Conservation (phyloP, 2,329 filamentous ascomycete genomes). For the Ceratocystis colombiana region DNA sequence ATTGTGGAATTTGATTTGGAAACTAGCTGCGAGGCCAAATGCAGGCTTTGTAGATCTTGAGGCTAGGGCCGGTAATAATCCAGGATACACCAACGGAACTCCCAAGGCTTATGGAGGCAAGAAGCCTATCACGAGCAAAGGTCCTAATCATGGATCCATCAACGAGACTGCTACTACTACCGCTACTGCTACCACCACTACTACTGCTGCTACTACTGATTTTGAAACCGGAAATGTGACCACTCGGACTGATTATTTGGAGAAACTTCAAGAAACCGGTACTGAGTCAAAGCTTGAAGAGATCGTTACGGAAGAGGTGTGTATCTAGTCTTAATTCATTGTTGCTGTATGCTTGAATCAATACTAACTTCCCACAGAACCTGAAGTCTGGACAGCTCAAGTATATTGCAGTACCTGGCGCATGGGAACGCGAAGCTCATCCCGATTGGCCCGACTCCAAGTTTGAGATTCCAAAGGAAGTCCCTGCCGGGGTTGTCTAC, state of each 20-base stretch:
- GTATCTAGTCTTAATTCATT: neutral
- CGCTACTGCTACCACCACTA: conserved; percentile 13
- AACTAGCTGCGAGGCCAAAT: conserved; percentile 23
- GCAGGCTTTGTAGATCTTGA: conserved; percentile 25
- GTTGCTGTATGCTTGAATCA: neutral
- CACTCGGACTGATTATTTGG: conserved; percentile 17
- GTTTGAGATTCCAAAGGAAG: conserved; percentile 27
- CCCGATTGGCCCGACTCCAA: conserved; percentile 28
- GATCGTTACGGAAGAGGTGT: conserved; percentile 20
- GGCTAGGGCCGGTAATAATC: conserved; percentile 18
- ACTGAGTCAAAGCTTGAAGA: conserved; percentile 15
- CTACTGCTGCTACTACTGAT: conserved; percentile 18
- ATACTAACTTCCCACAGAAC: conserved; percentile 19
- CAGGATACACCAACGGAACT: conserved; percentile 19
- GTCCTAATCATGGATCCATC: conserved; percentile 19
- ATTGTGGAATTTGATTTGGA: conserved; percentile 26
- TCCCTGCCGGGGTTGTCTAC: conserved; percentile 27
- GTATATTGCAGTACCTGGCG: conserved; percentile 27
- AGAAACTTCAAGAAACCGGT: conserved; percentile 18
- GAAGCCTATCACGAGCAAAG: conserved; percentile 25
- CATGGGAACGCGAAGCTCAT: conserved; percentile 27
- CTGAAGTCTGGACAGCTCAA: conserved; percentile 24
- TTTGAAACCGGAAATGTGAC: conserved; percentile 20
- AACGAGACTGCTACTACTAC: conserved; percentile 23
- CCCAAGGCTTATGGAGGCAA: conserved; percentile 24